phyloP scores from a whole-genome alignment of 352 stramenopile genomes.

The Pythium brachiatum region DNA sequence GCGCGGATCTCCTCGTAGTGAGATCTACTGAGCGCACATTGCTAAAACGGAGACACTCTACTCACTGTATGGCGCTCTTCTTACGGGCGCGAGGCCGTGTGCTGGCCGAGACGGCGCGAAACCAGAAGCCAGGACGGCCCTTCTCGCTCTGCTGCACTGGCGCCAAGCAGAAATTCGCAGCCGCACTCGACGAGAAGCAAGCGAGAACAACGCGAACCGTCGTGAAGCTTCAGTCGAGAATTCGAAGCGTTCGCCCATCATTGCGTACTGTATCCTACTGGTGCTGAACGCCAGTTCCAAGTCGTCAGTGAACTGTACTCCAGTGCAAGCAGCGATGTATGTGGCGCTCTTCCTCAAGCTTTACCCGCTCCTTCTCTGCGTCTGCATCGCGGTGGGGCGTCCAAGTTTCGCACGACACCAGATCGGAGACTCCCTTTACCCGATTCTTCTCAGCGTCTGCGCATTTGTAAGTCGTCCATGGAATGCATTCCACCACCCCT shows the following conservation, averaged over 20 bases:
- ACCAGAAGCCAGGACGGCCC: not conserved
- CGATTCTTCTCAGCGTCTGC: not conserved
- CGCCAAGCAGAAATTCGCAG: not conserved
- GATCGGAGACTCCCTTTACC: not conserved
- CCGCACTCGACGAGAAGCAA: not conserved
- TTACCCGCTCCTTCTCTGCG: slow-evolving; percentile 18
- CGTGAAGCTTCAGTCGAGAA: not conserved
- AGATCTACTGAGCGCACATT: no score
- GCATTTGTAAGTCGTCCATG: slow-evolving; percentile 11
- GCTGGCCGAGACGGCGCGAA: not conserved
- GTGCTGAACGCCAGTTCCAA: no score
- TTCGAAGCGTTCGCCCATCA: not conserved
- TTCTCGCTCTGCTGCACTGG: not conserved
- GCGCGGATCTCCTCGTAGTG: no score
- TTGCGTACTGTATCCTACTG: no score
- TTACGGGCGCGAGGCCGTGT: no score
- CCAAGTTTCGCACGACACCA: no score
- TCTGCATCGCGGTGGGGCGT: slow-evolving; percentile 5
- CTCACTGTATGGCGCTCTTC: not conserved
- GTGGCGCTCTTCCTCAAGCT: slow-evolving; percentile 5
- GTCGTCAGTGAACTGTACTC: no score
- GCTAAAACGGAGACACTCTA: no score
- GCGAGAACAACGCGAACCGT: not conserved
- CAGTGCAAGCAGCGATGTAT: not conserved
- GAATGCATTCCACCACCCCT: not conserved